These are phyloP conservation scores for Geotrichum candidum DNA, from an alignment of 1,139 yeast genomes.

Conservation along the genomic window DNA sequence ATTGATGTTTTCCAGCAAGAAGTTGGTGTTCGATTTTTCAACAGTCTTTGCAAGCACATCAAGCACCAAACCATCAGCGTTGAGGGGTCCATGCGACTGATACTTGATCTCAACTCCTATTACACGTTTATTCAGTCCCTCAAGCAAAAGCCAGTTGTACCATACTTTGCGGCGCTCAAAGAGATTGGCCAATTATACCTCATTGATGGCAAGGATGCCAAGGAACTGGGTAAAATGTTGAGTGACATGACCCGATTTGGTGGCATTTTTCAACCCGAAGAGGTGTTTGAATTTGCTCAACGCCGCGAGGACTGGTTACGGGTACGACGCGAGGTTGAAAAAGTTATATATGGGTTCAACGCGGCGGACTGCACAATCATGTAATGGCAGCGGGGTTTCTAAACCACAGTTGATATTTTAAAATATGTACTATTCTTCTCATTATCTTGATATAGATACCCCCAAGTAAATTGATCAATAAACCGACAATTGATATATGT, in stretches of 20 bases:
- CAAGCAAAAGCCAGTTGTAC: slow-evolving; percentile 62
- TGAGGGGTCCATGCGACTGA: slow-evolving; percentile 71
- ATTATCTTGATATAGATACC: neutral
- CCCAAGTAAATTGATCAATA: neutral
- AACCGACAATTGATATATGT: no score
- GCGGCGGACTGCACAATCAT: slow-evolving; percentile 50
- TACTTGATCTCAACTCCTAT: slow-evolving; percentile 55
- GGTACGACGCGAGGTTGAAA: slow-evolving; percentile 77
- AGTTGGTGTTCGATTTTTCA: slow-evolving; percentile 81
- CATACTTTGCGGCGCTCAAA: slow-evolving; percentile 74
- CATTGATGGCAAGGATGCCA: slow-evolving; percentile 69
- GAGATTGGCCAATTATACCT: slow-evolving; percentile 78
- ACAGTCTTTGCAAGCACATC: slow-evolving; percentile 66
- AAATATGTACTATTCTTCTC: neutral
- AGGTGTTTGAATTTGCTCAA: slow-evolving; percentile 85
- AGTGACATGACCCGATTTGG: slow-evolving; percentile 81
- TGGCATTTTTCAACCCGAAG: slow-evolving; percentile 88
- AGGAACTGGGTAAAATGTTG: slow-evolving; percentile 76
- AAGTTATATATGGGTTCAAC: slow-evolving; percentile 90
- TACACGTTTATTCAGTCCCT: slow-evolving; percentile 63
- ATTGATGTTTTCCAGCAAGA: slow-evolving; percentile 93
- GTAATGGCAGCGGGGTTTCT: slow-evolving; percentile 28
- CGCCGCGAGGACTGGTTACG: slow-evolving; percentile 79
- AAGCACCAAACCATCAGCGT: slow-evolving; percentile 57
- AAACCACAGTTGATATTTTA: neutral